phyloP scores from a whole-genome alignment of 805 yeast genomes.

The Metschnikowia kofuensis region DNA sequence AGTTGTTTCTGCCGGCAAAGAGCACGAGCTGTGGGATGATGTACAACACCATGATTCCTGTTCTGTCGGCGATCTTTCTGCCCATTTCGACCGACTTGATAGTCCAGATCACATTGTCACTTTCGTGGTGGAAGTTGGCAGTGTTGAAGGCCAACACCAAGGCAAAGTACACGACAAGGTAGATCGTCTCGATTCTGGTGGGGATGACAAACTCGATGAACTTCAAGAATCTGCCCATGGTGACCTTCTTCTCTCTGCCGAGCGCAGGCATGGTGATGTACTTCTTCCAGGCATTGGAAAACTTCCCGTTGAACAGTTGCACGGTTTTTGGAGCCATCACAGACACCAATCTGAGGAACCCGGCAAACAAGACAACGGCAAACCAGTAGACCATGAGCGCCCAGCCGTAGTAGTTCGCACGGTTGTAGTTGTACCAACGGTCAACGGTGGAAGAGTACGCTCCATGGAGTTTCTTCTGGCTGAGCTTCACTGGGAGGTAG shows the following conservation, averaged over 20 bases:
- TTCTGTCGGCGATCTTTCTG: conserved; percentile 46
- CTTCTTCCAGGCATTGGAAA: conserved; percentile 24
- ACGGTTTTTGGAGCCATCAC: conserved; percentile 38
- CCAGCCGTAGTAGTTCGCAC: conserved; percentile 36
- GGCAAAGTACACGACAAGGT: conserved; percentile 19
- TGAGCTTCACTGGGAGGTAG: conserved; percentile 35
- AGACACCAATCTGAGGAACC: conserved; percentile 37
- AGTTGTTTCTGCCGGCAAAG: conserved; percentile 73
- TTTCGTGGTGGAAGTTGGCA: conserved; percentile 11
- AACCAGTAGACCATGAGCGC: conserved; percentile 51
- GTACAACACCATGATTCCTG: conserved; percentile 49
- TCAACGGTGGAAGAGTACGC: conserved; percentile 28
- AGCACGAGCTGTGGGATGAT: conserved; percentile 53
- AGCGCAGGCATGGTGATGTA: conserved; percentile 30
- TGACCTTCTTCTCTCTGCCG: conserved; percentile 13
- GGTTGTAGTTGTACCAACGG: conserved; percentile 38
- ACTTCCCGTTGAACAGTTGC: conserved; percentile 27
- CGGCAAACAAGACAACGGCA: conserved; percentile 40
- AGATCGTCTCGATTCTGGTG: conserved; percentile 24
- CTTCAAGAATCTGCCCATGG: conserved; percentile 5
- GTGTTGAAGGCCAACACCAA: conserved; percentile 13
- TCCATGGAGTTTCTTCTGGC: conserved; percentile 18
- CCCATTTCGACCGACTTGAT: conserved; percentile 7
- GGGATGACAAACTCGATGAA: conserved; percentile 30
- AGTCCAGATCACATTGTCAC: conserved; percentile 10